phyloP scores from a whole-genome alignment of 1,139 yeast species.

The Saccharomyces hybrid region DNA sequence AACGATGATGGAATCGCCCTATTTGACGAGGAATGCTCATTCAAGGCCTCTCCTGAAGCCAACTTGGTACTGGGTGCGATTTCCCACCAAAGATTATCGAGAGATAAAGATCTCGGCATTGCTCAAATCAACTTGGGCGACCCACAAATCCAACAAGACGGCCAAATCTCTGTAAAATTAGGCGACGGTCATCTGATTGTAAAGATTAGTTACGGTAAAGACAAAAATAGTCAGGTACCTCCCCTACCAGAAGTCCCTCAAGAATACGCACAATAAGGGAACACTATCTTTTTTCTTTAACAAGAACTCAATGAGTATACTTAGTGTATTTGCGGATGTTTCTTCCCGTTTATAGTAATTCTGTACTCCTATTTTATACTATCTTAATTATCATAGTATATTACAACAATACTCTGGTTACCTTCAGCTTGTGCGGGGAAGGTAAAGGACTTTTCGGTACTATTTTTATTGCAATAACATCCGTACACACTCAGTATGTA shows the following conservation, averaged over 20 bases:
- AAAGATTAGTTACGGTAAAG: slow-evolving; percentile 20
- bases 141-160: slow-evolving; percentile 26
- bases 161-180: slow-evolving; percentile 25
- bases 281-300: not conserved
- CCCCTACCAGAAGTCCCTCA: slow-evolving; percentile 14
- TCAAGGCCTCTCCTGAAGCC: slow-evolving; percentile 58
- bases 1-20: slow-evolving; percentile 40
- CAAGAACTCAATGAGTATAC: too few species aligned
- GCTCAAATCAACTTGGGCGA: slow-evolving; percentile 33
- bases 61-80: slow-evolving; percentile 52
- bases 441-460: too few species aligned
- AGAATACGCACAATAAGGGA: slow-evolving; percentile 5
- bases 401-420: too few species aligned
- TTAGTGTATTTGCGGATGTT: not conserved
- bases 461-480: too few species aligned
- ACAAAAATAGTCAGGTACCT: slow-evolving; percentile 17
- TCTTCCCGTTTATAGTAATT: not conserved
- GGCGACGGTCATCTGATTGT: slow-evolving; percentile 28
- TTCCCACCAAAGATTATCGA: slow-evolving; percentile 69
- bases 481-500: too few species aligned
- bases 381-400: not conserved
- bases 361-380: not conserved
- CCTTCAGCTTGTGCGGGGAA: too few species aligned
- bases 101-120: slow-evolving; percentile 58
- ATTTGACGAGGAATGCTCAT: slow-evolving; percentile 62